Evolutionary conservation across 139 green algal species (phyloP).

Genomic region (Picocystis salinarum): DNA sequence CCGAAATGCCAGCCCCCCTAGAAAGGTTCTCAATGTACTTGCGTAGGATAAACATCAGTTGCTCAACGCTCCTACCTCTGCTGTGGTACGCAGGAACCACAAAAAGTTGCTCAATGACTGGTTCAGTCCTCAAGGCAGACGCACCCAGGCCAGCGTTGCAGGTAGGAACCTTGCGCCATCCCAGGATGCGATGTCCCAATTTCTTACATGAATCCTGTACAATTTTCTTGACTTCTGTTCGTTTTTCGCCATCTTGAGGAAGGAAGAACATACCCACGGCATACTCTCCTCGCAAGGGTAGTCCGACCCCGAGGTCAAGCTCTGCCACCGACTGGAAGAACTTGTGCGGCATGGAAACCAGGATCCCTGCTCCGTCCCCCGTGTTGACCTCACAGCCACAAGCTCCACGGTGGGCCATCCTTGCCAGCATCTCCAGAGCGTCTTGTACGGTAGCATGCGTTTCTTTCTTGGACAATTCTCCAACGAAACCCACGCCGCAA

Average conservation of each 20-base stretch:
- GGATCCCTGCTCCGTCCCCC: constrained; percentile 80
- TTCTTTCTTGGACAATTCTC: constrained; percentile 53
- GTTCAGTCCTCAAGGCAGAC: constrained; percentile 52
- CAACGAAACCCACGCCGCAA: constrained; percentile 45
- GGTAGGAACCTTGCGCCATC: constrained; percentile 70
- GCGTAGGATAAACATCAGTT: too few relatives aligned
- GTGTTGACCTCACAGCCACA: constrained; percentile 91
- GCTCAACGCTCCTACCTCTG: too few relatives aligned
- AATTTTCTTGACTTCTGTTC: constrained; percentile 28
- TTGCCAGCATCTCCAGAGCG: constrained; percentile 58
- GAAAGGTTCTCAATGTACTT: too few relatives aligned
- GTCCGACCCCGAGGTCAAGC: constrained; percentile 36
- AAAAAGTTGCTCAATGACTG: constrained; percentile 77
- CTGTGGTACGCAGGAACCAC: constrained; percentile 21
- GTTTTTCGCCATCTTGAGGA: constrained; percentile 38
- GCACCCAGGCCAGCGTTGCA: constrained; percentile 60
- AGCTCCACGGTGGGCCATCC: constrained; percentile 56
- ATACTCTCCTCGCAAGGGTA: constrained; percentile 44
- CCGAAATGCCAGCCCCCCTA: not conserved
- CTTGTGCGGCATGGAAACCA: constrained; percentile 65
- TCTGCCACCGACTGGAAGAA: constrained; percentile 50
- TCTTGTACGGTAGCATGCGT: constrained; percentile 23
- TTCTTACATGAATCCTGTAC: constrained; percentile 33
- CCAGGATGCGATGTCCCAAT: constrained; percentile 47
- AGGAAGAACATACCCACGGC: constrained; percentile 72